Evolutionary conservation across 179 eudicot genomes (phyloP).

Genomic region (Camellia oleifera): DNA sequence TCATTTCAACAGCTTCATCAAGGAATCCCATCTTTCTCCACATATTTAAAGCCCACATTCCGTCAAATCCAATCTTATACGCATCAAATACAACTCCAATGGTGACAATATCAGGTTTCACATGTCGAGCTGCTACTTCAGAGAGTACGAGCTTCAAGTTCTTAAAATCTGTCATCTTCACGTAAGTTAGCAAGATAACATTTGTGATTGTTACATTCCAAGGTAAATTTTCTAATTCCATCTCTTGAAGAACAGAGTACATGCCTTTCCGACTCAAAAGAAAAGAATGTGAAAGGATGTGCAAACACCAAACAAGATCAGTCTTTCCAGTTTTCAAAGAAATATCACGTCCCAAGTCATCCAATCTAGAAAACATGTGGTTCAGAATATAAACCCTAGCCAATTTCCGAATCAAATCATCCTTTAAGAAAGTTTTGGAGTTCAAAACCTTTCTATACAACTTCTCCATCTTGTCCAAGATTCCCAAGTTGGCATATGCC

Average conservation of each 20-base stretch:
- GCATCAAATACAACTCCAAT: constrained; percentile 38
- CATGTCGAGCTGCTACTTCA: constrained; percentile 21
- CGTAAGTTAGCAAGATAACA: constrained; percentile 24
- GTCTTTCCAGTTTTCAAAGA: constrained; percentile 29
- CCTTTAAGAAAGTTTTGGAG: constrained; percentile 25
- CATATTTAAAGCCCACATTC: constrained; percentile 19
- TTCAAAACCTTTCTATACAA: constrained; percentile 24
- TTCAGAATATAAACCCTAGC: constrained; percentile 38
- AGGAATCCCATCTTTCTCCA: constrained; percentile 37
- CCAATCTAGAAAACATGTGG: constrained; percentile 37
- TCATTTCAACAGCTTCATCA: constrained; percentile 32
- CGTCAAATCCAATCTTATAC: constrained; percentile 23
- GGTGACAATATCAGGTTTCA: constrained; percentile 43
- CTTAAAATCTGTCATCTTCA: constrained; percentile 38
- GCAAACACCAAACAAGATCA: constrained; percentile 35
- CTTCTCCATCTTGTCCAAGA: constrained; percentile 41
- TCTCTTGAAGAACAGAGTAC: constrained; percentile 29
- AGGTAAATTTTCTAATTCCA: constrained; percentile 15
- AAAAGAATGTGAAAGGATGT: constrained; percentile 33
- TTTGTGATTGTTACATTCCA: constrained; percentile 36
- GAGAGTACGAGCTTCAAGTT: constrained; percentile 22
- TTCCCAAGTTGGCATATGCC: constrained; percentile 38
- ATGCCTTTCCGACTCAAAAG: constrained; percentile 35
- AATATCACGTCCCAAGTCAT: constrained; percentile 34
- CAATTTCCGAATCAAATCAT: constrained; percentile 33